phyloP scores from a whole-genome alignment of 495 filamentous ascomycete genomes.

The Penicillium daleae region DNA sequence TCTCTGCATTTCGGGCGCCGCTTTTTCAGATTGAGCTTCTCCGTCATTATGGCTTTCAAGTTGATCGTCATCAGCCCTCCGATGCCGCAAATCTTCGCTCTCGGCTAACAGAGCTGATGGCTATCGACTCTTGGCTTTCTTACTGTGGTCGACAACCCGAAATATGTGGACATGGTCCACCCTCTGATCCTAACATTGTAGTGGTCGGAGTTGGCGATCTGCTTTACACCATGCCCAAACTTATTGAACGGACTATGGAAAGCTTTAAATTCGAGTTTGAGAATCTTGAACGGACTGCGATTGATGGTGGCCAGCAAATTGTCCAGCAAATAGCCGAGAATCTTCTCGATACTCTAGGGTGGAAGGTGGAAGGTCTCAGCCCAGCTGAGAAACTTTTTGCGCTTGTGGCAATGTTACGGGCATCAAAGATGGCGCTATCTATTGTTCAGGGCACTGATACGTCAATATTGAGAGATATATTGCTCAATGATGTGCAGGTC shows the following conservation, averaged over 20 bases:
- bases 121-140: slow-evolving; percentile 12
- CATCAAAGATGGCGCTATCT: slow-evolving; percentile 11
- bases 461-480: slow-evolving; percentile 5
- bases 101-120: slow-evolving; percentile 12
- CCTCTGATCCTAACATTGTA: not conserved
- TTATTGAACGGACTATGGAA: slow-evolving; percentile 9
- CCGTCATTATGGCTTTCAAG: slow-evolving; percentile 12
- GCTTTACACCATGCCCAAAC: slow-evolving; percentile 9
- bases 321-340: slow-evolving; percentile 11
- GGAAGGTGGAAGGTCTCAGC: slow-evolving; percentile 10
- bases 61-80: slow-evolving; percentile 4
- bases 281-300: slow-evolving; percentile 10
- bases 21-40: slow-evolving; percentile 12
- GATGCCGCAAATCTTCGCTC: slow-evolving; percentile 10
- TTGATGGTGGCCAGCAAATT: slow-evolving; percentile 11
- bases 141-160: slow-evolving; percentile 14
- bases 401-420: slow-evolving; percentile 11
- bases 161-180: slow-evolving; percentile 4
- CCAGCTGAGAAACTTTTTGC: slow-evolving; percentile 12
- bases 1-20: slow-evolving; percentile 8
- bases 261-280: slow-evolving; percentile 12
- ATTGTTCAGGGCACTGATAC: slow-evolving; percentile 14
- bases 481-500: slow-evolving; percentile 14
- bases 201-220: slow-evolving; percentile 6
- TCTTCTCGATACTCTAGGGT: slow-evolving; percentile 11